Base-by-base conservation (phyloP, 768 basidiomycete species). In the Tylopilus sp. region DNA sequence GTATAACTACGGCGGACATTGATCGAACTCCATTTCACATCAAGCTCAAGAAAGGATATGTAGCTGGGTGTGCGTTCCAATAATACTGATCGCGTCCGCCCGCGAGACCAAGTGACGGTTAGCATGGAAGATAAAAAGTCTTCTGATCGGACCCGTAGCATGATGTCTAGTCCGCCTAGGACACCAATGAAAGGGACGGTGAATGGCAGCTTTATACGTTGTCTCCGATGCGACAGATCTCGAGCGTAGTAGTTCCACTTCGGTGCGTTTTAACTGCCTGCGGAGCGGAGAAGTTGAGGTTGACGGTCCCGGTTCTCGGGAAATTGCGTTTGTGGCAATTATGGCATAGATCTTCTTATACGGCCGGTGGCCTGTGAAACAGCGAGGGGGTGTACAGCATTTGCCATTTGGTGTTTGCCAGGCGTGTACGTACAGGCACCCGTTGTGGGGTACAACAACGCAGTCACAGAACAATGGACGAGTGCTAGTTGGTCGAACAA, bases 401-500 rank as follows among this genome's bases (percentile, higher is more conserved):
- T n/a, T n/a, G n/a, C n/a, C n/a, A 28, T 30, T 30, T 26, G 21
- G n/a, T 41, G 9, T 45, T 12, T 49, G 26, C 24, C 24, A 19
- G 16, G 2, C 22, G 12, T 2, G 42, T 63, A 61, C 54, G 54
- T 62, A 64, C 47, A 26, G 14, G 25, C 45, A n/a, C n/a, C n/a
- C n/a, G n/a, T n/a, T n/a, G n/a, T 29, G 48, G 41, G 48, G 54
- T 40, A 49, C 12, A 56, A 65, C 54, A 63, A 63, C n/a, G 54
- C 49, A 50, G 38, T 10, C 50, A 6, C 16, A 34, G 57, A 25
- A 64, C 64, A 64, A 66, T 57, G 63, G 38, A 48, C 16, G 17
- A 24, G 43, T 50, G 54, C 57, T 9, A 59, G 52, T 50, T 59
- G 19, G 57, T 51, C 11, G 45, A 56, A 63, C 59, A 64, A 64